Evolutionary conservation across 176 grass and related monocot species (phyloP).

Genomic region (Musa schizocarpa): DNA sequence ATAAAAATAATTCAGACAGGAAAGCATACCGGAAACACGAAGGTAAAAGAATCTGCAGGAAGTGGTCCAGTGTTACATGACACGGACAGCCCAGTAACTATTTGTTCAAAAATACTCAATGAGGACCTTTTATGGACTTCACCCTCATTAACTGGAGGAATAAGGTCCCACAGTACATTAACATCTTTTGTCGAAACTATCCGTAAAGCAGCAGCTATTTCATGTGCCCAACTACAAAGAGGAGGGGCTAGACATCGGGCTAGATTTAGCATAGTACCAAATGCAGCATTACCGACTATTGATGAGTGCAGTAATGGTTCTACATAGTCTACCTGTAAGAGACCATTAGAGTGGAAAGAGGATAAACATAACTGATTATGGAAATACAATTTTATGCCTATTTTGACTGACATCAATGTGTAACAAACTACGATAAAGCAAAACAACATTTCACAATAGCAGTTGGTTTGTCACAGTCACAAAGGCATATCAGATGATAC

Average conservation of each 20-base stretch:
- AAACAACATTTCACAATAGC: background rate
- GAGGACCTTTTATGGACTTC: conserved; percentile 42
- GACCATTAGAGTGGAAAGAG: background rate
- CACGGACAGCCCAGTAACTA: conserved; percentile 57
- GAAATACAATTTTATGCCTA: background rate
- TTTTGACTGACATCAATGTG: too few relatives aligned
- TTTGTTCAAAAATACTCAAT: conserved; percentile 67
- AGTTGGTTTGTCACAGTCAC: too few relatives aligned
- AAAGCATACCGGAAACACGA: conserved; percentile 75
- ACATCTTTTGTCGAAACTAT: conserved; percentile 55
- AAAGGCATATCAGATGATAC: too few relatives aligned
- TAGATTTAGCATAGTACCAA: conserved; percentile 68
- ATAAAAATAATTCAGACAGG: conserved; percentile 8
- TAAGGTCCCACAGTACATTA: conserved; percentile 53
- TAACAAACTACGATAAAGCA: conserved; percentile 13
- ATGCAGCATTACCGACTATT: conserved; percentile 84
- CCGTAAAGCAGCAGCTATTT: conserved; percentile 81
- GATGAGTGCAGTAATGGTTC: conserved; percentile 66
- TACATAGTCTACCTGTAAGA: conserved; percentile 66
- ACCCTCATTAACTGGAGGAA: conserved; percentile 37
- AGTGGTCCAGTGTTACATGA: conserved; percentile 76
- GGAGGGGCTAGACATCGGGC: conserved; percentile 80
- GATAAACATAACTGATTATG: background rate
- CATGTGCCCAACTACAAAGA: conserved; percentile 77
- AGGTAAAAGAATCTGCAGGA: conserved; percentile 97